A percentile compares a stretch with the other conserved stretches of the same genome.
Conservation (phyloP, 305 asterid species). For the Solanum chacoense region DNA sequence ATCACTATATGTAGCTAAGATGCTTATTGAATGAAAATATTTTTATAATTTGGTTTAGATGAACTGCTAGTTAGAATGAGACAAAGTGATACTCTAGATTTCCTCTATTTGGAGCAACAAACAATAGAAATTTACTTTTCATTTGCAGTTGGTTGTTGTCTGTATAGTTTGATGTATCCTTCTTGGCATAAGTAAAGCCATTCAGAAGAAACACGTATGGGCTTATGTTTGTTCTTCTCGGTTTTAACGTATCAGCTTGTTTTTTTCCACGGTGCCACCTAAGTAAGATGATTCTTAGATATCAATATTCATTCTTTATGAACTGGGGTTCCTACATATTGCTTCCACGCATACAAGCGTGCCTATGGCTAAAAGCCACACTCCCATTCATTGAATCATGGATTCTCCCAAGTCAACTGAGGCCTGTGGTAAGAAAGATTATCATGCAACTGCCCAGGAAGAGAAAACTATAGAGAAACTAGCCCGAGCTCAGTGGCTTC, state of each 20-base stretch:
- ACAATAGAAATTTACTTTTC: background rate
- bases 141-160: background rate
- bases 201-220: background rate
- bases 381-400: conserved; percentile 17
- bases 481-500: conserved; percentile 45
- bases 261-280: conserved; percentile 19
- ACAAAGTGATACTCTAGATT: background rate
- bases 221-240: conserved; percentile 8
- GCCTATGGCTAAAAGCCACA: conserved; percentile 28
- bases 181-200: background rate
- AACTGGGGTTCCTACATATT: background rate
- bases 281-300: conserved; percentile 5
- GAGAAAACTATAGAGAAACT: conserved; percentile 10
- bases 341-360: conserved; percentile 9
- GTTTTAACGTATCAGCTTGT: conserved; percentile 9
- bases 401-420: conserved; percentile 1
- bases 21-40: background rate
- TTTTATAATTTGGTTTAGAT: background rate
- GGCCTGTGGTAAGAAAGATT: conserved; percentile 12
- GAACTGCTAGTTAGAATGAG: background rate
- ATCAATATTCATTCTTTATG: background rate
- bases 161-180: background rate
- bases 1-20: background rate
- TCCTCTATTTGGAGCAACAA: background rate
- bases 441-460: conserved; percentile 1